Evolutionary conservation across 441 rosid species (phyloP).

Genomic region (Biscutella laevigata): DNA sequence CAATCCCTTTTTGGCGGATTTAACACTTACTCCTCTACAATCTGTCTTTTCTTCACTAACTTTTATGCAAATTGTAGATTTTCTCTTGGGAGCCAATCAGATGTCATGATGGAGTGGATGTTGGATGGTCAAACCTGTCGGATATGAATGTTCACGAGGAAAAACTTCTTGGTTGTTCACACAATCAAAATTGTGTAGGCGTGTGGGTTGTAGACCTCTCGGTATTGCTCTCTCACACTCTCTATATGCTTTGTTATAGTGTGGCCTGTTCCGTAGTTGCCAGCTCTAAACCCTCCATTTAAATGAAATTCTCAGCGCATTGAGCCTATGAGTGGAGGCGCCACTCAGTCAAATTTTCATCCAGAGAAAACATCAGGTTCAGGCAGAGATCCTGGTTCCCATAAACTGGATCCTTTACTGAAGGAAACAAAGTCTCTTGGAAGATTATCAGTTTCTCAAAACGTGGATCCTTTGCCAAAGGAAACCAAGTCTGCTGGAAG

Average conservation of each 20-base stretch:
- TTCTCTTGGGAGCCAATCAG: slow-evolving; percentile 97
- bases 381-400: slow-evolving; percentile 61
- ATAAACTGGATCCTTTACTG: slow-evolving; percentile 44
- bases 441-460: slow-evolving; percentile 72
- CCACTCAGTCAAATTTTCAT: slow-evolving; percentile 37
- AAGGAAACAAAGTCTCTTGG: slow-evolving; percentile 83
- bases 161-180: slow-evolving; percentile 97
- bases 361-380: slow-evolving; percentile 50
- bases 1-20: background rate
- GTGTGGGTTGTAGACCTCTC: slow-evolving; percentile 97
- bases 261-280: slow-evolving; percentile 12
- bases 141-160: slow-evolving; percentile 95
- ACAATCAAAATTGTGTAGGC: slow-evolving; percentile 95
- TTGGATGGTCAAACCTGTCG: slow-evolving; percentile 94
- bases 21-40: background rate
- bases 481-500: slow-evolving; percentile 50
- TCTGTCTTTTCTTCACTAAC: slow-evolving; percentile 13
- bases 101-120: slow-evolving; percentile 86
- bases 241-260: slow-evolving; percentile 12
- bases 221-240: slow-evolving; percentile 40
- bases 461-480: slow-evolving; percentile 49
- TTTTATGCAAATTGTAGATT: slow-evolving; percentile 41
- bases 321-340: slow-evolving; percentile 51
- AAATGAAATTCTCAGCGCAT: slow-evolving; percentile 41
- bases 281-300: slow-evolving; percentile 15